Percentiles rank a stretch among this genome's conserved stretches.
phyloP scores from a whole-genome alignment of 352 stramenopile species.

The Globisporangium paroecandrum region DNA sequence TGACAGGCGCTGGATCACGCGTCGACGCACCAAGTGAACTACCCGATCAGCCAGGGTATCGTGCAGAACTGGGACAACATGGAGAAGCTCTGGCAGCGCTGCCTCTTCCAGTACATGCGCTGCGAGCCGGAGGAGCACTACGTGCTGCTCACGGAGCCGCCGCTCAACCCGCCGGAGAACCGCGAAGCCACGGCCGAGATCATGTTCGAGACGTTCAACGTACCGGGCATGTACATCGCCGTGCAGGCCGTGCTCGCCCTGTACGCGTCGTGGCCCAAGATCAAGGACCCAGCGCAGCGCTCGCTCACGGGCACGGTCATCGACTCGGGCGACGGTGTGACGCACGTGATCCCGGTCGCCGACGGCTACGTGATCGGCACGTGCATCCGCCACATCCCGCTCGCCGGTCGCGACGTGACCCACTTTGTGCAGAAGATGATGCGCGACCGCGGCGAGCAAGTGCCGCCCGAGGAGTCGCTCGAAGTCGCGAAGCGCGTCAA shows the following conservation, averaged over 20 bases:
- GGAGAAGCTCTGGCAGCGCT: conserved; percentile 93
- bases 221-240: conserved; percentile 93
- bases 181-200: conserved; percentile 94
- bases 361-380: conserved; percentile 95
- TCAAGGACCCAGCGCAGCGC: conserved; percentile 80
- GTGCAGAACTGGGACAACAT: conserved; percentile 96
- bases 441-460: conserved; percentile 87
- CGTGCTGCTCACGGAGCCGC: conserved; percentile 89
- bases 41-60: conserved; percentile 86
- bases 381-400: conserved; percentile 94
- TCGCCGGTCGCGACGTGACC: conserved; percentile 94
- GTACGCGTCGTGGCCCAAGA: conserved; percentile 92
- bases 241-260: conserved; percentile 94
- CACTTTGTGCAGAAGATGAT: conserved; percentile 94
- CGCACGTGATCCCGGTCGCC: conserved; percentile 92
- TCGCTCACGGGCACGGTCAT: conserved; percentile 94
- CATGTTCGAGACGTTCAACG: conserved; percentile 97
- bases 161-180: conserved; percentile 94
- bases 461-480: conserved; percentile 90
- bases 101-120: conserved; percentile 91
- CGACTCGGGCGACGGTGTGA: conserved; percentile 93
- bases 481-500: conserved; percentile 92
- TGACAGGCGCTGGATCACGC: conserved; percentile 72
- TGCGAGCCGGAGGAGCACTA: conserved; percentile 94
- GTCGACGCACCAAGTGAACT: conserved; percentile 91